phyloP scores from a whole-genome alignment of 805 yeast genomes.

The Candida silvicultrix region DNA sequence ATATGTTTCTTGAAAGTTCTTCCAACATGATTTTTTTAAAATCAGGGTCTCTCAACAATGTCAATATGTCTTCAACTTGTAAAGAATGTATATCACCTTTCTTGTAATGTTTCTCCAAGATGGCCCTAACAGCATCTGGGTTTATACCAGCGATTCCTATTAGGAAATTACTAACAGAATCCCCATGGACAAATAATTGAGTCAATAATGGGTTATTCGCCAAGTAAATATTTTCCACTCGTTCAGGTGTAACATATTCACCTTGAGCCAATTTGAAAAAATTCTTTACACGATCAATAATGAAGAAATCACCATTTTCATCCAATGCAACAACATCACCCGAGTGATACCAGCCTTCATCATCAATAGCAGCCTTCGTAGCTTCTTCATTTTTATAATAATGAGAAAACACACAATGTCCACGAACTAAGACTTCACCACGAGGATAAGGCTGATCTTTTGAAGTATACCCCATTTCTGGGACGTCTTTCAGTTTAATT shows the following conservation, averaged over 20 bases:
- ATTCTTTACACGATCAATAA: conserved; percentile 51
- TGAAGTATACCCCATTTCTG: conserved; percentile 37
- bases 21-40: conserved; percentile 6
- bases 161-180: conserved; percentile 40
- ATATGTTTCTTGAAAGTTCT: not conserved
- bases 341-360: conserved; percentile 46
- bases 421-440: conserved; percentile 49
- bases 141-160: conserved; percentile 54
- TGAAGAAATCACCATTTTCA: conserved; percentile 37
- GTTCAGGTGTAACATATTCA: conserved; percentile 62
- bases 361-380: conserved; percentile 38
- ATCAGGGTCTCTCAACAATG: conserved; percentile 4
- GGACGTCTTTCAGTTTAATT: conserved; percentile 46
- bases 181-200: conserved; percentile 53
- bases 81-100: conserved; percentile 1
- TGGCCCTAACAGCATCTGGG: conserved; percentile 21
- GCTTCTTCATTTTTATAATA: conserved; percentile 45
- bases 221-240: conserved; percentile 50
- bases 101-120: conserved; percentile 2
- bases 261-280: conserved; percentile 50
- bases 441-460: conserved; percentile 24
- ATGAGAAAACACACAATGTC: conserved; percentile 46
- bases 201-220: conserved; percentile 33
- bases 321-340: conserved; percentile 53
- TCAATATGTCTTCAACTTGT: not conserved